A percentile compares a stretch with the other conserved stretches of the same genome.
Conservation (phyloP, 192 early-diverging fungal species). For the Obelidium mucronatum region DNA sequence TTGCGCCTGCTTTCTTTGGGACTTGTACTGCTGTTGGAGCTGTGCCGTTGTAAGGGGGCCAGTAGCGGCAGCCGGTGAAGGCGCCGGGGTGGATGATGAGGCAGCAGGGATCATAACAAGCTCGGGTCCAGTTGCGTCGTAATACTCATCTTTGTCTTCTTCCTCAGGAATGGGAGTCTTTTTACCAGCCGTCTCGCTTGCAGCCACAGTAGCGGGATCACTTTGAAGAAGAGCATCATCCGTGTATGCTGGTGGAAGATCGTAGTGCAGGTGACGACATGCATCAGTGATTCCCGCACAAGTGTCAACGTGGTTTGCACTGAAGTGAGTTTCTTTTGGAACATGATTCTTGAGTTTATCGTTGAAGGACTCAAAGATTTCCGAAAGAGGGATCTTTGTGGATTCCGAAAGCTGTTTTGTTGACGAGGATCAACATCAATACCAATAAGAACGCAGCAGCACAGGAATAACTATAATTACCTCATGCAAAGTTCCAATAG, state of each 20-base stretch:
- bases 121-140: not conserved
- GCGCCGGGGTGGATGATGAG: not conserved
- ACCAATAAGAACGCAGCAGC: too few relatives aligned
- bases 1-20: not conserved
- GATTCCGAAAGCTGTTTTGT: not conserved
- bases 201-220: not conserved
- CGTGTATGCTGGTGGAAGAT: not conserved
- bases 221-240: not conserved
- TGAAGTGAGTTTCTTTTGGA: not conserved
- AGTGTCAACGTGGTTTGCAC: not conserved
- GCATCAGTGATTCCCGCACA: constrained; percentile 15
- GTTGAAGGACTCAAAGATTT: constrained; percentile 17
- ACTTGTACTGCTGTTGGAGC: not conserved
- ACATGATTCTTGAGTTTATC: constrained; percentile 3
- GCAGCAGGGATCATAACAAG: not conserved
- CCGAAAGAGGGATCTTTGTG: not conserved
- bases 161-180: not conserved
- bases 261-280: constrained; percentile 20
- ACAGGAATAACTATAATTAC: too few relatives aligned
- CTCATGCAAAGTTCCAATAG: constrained; percentile 16
- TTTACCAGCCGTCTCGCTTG: not conserved
- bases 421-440: not conserved
- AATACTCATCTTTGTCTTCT: not conserved
- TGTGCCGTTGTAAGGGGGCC: not conserved
- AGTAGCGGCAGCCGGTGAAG: not conserved